Evolutionary conservation across 495 filamentous ascomycete genomes (phyloP), one percentile per base, ranked within the genome.

Genomic region (Lepidopterella palustris): DNA sequence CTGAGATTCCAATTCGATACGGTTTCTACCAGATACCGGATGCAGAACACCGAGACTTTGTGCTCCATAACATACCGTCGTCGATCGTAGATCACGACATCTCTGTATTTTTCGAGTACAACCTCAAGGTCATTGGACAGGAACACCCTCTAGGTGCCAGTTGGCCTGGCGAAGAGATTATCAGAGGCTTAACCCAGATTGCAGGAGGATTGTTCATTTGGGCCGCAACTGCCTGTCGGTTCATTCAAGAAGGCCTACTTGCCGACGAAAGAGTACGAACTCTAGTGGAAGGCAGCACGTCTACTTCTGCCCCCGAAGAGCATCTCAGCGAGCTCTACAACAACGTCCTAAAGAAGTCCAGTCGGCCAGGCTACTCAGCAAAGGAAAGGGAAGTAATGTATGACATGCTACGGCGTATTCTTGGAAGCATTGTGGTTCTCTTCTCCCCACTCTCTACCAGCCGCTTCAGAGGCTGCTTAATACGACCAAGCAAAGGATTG

Each of bases 101-200:
- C 42, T 49, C 57, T 5, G 42, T 63, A 49, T 74, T 73, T 31
- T 45, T 77, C 15, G 24, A 45, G 4, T 11, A 58, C 42, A 45
- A 63, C 20, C 45, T 65, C 42, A 23, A 3, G 3, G 15, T 40
- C n/a, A 62, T 47, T 18, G 26, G 25, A 35, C 45, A 50, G 31
- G 21, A 42, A n/a, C 26, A 31, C 8, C 1, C 23, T 26, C 35
- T 58, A n/a, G 8, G 10, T 13, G 6, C 31, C 24, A 40, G 53
- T 23, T 82, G 77, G 79, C 79, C 79, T 1, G 69, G 72, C 3
- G 27, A 69, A 25, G 6, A 63, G 11, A 32, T n/a, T 10, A 67
- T 76, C 47, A 4, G 63, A 23, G 35, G 24, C 18, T 65, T 81
- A 0, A 68, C 68, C 15, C 26, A 70, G 27, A 70, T 66, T 45